Percentiles rank a stretch among this genome's conserved stretches.
These are phyloP conservation scores for Pythium pyrilobum DNA, from an alignment of 352 stramenopile genomes.

Conservation along the genomic window DNA sequence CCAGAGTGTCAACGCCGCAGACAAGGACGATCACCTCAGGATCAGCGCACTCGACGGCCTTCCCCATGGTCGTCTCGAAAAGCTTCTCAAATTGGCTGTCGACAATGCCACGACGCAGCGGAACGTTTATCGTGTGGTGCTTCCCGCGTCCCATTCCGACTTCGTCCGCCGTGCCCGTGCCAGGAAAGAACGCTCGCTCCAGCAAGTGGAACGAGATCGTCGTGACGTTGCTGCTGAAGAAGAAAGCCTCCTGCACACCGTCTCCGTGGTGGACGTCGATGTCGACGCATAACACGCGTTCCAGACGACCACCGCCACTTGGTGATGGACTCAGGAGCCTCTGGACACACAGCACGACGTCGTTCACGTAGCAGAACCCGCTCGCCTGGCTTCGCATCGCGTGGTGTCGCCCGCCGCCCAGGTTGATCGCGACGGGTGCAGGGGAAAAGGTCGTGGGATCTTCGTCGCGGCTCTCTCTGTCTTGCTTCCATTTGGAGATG, in stretches of 20 bases:
- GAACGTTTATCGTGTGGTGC: constrained; percentile 57
- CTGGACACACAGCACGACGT: constrained; percentile 51
- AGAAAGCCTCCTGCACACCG: constrained; percentile 52
- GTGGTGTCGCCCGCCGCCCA: constrained; percentile 59
- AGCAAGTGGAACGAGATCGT: constrained; percentile 52
- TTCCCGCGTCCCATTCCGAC: constrained; percentile 28
- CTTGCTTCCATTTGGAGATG: constrained; percentile 7
- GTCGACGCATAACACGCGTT: constrained; percentile 42
- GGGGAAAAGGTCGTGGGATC: background rate
- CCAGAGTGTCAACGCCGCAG: constrained; percentile 65
- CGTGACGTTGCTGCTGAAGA: constrained; percentile 38
- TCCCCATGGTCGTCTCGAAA: constrained; percentile 33
- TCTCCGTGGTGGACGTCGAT: constrained; percentile 66
- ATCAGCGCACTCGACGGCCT: constrained; percentile 32
- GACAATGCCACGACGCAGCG: constrained; percentile 43
- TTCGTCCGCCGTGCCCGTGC: constrained; percentile 25
- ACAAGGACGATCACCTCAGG: constrained; percentile 53
- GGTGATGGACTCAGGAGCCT: constrained; percentile 13
- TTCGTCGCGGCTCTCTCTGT: background rate
- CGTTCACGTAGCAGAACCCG: constrained; percentile 75
- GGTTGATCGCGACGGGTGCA: constrained; percentile 35
- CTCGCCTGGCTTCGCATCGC: constrained; percentile 47
- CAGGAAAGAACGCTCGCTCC: constrained; percentile 46
- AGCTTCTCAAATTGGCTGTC: constrained; percentile 47
- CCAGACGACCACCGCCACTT: background rate